phyloP scores from a whole-genome alignment of 2,329 filamentous ascomycete genomes.

The Sclerotinia nivalis region DNA sequence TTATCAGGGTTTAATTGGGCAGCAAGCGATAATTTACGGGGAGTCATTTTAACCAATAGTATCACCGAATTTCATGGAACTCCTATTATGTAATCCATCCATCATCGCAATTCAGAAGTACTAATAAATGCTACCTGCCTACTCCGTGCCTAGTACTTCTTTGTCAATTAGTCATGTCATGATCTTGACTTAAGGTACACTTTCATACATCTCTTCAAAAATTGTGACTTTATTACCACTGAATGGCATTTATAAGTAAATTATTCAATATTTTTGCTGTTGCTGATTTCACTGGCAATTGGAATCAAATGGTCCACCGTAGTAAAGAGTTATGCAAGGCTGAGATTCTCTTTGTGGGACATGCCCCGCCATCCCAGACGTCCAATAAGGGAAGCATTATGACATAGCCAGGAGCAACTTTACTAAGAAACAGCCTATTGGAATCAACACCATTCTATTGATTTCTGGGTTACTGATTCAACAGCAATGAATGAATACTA shows the following conservation, averaged over 20 bases:
- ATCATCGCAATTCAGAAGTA: not conserved
- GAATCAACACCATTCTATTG: constrained; percentile 16
- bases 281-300: not conserved
- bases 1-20: not conserved
- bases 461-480: not conserved
- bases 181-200: too few species aligned
- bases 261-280: not conserved
- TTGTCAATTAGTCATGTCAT: too few species aligned
- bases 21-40: constrained; percentile 20
- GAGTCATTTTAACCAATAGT: not conserved
- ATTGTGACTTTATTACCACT: not conserved
- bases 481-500: not conserved
- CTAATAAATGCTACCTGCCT: too few species aligned
- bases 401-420: constrained; percentile 10
- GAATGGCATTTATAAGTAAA: not conserved
- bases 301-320: not conserved
- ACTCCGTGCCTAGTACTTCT: too few species aligned
- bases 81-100: not conserved
- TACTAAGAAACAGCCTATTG: constrained; percentile 16
- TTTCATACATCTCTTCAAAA: too few species aligned
- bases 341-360: constrained; percentile 20
- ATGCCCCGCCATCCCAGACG: constrained; percentile 18
- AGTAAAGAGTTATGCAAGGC: constrained; percentile 15
- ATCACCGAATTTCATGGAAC: not conserved
- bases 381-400: constrained; percentile 18